Evolutionary conservation across 108 stramenopile genomes (phyloP).

Genomic region (Licmophora abbreviata): DNA sequence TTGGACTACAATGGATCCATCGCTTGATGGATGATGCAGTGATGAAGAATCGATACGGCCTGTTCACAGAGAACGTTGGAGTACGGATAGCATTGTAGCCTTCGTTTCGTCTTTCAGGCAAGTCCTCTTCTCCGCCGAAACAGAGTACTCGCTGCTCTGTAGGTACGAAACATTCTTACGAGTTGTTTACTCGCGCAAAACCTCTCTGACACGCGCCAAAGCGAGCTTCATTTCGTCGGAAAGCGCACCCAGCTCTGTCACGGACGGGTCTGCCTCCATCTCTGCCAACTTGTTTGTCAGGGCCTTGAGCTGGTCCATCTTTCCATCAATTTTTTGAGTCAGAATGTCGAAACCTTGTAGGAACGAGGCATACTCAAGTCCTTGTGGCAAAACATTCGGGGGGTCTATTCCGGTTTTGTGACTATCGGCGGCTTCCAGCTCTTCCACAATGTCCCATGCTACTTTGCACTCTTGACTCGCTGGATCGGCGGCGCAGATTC

Average conservation of each 20-base stretch:
- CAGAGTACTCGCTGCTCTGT: too few species aligned
- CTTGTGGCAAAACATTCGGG: neutral
- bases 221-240: constrained; percentile 37
- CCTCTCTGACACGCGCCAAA: constrained; percentile 19
- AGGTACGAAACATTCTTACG: too few species aligned
- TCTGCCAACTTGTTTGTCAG: constrained; percentile 28
- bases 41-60: too few species aligned
- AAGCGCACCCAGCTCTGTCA: constrained; percentile 23
- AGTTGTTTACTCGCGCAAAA: too few species aligned
- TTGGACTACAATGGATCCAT: too few species aligned
- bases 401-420: constrained; percentile 5
- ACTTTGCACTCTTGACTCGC: constrained; percentile 29
- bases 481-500: constrained; percentile 24
- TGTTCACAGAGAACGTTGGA: too few species aligned
- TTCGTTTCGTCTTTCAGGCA: too few species aligned
- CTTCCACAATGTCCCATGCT: constrained; percentile 58
- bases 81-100: too few species aligned
- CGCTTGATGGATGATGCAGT: too few species aligned
- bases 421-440: constrained; percentile 50
- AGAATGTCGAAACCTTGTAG: constrained; percentile 31
- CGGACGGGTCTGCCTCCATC: constrained; percentile 29
- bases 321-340: constrained; percentile 30
- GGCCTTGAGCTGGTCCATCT: constrained; percentile 40
- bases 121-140: too few species aligned
- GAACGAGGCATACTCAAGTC: constrained; percentile 24